Evolutionary conservation across 2,329 filamentous ascomycete genomes (phyloP).

Genomic region (Fusarium luffae): DNA sequence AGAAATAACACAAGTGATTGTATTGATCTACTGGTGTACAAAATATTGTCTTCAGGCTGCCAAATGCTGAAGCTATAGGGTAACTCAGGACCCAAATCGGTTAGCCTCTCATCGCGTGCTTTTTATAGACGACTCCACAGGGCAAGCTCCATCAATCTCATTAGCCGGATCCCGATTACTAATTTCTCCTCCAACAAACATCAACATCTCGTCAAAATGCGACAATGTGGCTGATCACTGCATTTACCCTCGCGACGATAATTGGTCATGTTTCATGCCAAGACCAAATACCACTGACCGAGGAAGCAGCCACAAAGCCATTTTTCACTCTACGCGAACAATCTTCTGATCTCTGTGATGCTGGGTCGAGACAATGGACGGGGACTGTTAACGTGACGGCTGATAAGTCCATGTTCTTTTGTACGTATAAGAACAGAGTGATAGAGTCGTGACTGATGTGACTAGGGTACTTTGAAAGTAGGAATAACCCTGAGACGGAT

Average conservation of each 20-base stretch:
- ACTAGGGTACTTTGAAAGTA: constrained; percentile 34
- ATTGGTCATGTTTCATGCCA: not conserved
- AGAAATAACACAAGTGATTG: no score
- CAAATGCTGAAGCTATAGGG: no score
- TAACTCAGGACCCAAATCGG: fast-evolving
- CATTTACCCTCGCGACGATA: not conserved
- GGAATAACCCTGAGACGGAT: constrained; percentile 20
- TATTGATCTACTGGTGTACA: no score
- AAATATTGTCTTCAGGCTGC: no score
- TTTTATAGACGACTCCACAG: not conserved
- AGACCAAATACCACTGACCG: constrained; percentile 7
- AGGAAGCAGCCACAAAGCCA: fast-evolving
- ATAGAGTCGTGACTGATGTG: fast-evolving
- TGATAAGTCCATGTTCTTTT: constrained; percentile 36
- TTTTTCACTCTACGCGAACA: constrained; percentile 19
- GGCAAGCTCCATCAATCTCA: not conserved
- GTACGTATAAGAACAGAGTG: not conserved
- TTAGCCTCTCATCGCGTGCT: not conserved
- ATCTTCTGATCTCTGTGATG: constrained; percentile 20
- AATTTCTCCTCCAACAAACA: not conserved
- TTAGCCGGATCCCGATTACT: not conserved
- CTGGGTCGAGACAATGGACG: constrained; percentile 24
- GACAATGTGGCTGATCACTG: constrained; percentile 3
- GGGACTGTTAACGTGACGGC: constrained; percentile 25
- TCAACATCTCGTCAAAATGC: not conserved